Base-by-base conservation (phyloP, 2,329 filamentous ascomycete species). In the Macrophomina pseudophaseolina region DNA sequence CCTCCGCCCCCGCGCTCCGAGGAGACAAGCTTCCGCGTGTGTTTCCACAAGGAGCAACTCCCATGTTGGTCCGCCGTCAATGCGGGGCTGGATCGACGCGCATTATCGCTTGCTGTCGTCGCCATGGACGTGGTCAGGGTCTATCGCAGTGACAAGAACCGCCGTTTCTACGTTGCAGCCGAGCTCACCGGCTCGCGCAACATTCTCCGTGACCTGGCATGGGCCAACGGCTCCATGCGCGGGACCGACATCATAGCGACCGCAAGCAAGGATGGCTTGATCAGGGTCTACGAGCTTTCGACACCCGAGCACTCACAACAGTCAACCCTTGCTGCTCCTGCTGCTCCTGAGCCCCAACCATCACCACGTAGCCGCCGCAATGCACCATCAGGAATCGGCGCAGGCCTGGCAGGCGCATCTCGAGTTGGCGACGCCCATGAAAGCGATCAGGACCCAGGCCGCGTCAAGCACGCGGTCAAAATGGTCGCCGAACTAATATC, bases 231-330 rank as follows among this genome's bases (percentile, higher is more conserved):
- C 12, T 96, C 93, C 70, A 93, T 96, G 72, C 84, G 94, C 46
- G 94, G 94, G 1, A 94, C 92, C 76, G 95, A 99, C 77, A 86
- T 94, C 66, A 86, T 98, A 72, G 95, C 94, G 3, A 96, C 94
- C 5, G 94, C 93, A 2, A 95, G 92, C 75, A 96, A 96, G 78
- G 95, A 99, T 75, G 94, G 95, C 3, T 90, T 88, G 72, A 88
- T 97, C 48, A 87, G 94, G 48, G 90, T 99, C n/a, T 97, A 96
- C 74, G 89, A 94, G 72, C 78, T 97, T 18, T 87, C 89, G 42
- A 91, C 90, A 72, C 69, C 80, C 74, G 68, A 81, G 78, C 68
- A 85, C 80, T 72, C 85, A 77, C 54, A 85, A 81, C 70, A 80
- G 16, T 48, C 38, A 1, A 48, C 46, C 48, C 64, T 64, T 12